A percentile compares a stretch with the other conserved stretches of the same genome.
phyloP scores from a whole-genome alignment of 495 filamentous ascomycete species.

The Pseudotulostoma volvatum region DNA sequence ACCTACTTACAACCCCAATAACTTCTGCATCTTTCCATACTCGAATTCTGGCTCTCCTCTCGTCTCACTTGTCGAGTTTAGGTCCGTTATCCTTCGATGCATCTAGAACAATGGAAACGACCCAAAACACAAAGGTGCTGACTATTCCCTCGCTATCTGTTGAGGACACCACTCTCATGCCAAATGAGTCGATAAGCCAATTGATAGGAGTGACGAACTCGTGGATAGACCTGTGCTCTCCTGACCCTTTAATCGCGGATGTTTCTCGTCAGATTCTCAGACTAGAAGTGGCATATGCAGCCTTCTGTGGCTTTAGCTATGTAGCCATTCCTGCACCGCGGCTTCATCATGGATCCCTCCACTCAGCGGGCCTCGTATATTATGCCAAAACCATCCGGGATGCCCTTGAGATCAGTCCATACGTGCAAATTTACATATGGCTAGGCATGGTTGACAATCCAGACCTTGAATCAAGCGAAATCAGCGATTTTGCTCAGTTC shows the following conservation, averaged over 20 bases:
- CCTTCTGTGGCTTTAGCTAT: slow-evolving; percentile 78
- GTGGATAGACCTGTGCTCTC: slow-evolving; percentile 81
- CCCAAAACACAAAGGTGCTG: slow-evolving; percentile 28
- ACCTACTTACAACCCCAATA: slow-evolving; percentile 79
- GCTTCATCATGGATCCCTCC: slow-evolving; percentile 28
- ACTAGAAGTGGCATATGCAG: slow-evolving; percentile 82
- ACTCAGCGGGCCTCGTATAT: slow-evolving; percentile 38
- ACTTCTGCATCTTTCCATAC: slow-evolving; percentile 71
- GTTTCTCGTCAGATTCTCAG: slow-evolving; percentile 79
- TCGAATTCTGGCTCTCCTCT: slow-evolving; percentile 48
- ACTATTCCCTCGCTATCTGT: slow-evolving; percentile 55
- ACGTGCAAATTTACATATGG: slow-evolving; percentile 65
- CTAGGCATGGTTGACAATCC: slow-evolving; percentile 56
- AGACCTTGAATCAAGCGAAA: slow-evolving; percentile 35
- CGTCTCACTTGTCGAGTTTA: slow-evolving; percentile 34
- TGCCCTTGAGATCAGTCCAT: slow-evolving; percentile 51
- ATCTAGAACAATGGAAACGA: slow-evolving; percentile 20
- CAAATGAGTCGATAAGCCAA: slow-evolving; percentile 52
- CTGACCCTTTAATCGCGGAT: slow-evolving; percentile 63
- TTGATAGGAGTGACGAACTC: slow-evolving; percentile 58
- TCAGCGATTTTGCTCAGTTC: slow-evolving; percentile 41
- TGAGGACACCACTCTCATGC: slow-evolving; percentile 57
- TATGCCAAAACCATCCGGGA: slow-evolving; percentile 80
- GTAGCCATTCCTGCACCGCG: slow-evolving; percentile 66
- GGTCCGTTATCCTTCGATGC: slow-evolving; percentile 16